These are phyloP conservation scores for Trametes elegans DNA, from an alignment of 768 basidiomycete genomes.

Conservation along the genomic window DNA sequence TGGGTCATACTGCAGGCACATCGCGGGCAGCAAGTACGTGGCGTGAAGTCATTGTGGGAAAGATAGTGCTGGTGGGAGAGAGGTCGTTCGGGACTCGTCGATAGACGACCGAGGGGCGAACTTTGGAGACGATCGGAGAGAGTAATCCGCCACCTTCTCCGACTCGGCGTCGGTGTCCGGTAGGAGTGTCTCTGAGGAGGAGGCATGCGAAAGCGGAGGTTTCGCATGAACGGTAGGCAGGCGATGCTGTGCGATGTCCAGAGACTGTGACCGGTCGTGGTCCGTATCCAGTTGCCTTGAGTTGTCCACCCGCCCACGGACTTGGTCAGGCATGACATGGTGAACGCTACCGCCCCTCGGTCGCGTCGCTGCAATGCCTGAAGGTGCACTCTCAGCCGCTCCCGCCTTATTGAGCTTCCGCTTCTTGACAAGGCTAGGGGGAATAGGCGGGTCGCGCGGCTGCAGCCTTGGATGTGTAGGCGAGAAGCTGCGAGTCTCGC, in stretches of 20 bases:
- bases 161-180: no score
- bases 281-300: background rate
- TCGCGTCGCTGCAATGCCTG: background rate
- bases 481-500: slow-evolving; percentile 18
- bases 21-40: no score
- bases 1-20: no score
- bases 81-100: background rate
- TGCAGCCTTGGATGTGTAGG: slow-evolving; percentile 25
- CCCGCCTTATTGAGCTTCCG: background rate
- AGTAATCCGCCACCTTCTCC: no score
- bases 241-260: slow-evolving; percentile 2
- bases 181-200: no score
- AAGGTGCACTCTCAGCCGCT: background rate
- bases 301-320: background rate
- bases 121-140: no score
- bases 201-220: background rate
- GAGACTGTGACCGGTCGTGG: background rate
- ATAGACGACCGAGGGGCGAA: no score
- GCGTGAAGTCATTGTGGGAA: no score
- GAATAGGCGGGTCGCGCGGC: slow-evolving; percentile 23
- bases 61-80: no score
- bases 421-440: slow-evolving; percentile 21
- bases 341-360: slow-evolving; percentile 1
- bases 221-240: background rate
- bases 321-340: background rate